Evolutionary conservation across 2,329 filamentous ascomycete species (phyloP).

Genomic region (Monosporascus sp.): DNA sequence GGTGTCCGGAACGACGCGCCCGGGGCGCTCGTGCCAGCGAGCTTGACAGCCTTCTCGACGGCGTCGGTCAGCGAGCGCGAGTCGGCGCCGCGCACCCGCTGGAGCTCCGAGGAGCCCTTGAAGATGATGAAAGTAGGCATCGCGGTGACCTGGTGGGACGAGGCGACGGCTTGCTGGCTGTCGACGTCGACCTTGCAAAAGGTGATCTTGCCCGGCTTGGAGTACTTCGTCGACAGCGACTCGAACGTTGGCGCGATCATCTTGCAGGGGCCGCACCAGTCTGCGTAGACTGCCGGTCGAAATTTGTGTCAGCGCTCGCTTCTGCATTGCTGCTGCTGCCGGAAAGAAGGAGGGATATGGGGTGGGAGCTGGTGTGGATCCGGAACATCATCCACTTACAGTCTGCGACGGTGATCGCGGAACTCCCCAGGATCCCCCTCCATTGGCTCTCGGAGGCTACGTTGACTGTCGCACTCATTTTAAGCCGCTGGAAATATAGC

Average conservation of each 20-base stretch:
- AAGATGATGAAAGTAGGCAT: constrained; percentile 96
- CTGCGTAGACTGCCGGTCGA: constrained; percentile 69
- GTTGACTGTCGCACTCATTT: constrained; percentile 42
- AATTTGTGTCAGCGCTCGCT: constrained; percentile 20
- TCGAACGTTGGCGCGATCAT: constrained; percentile 87
- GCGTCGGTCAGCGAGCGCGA: constrained; percentile 68
- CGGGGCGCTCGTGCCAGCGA: constrained; percentile 37
- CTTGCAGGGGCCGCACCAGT: constrained; percentile 94
- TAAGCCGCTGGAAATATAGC: neutral
- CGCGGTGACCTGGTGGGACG: constrained; percentile 72
- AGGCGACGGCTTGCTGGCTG: constrained; percentile 69
- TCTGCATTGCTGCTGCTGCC: constrained; percentile 1
- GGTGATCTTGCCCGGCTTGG: constrained; percentile 74
- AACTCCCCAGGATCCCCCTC: constrained; percentile 63
- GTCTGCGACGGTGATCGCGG: constrained; percentile 79
- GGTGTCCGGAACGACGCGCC: constrained; percentile 48
- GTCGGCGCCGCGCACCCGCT: constrained; percentile 79
- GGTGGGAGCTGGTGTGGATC: too few relatives aligned
- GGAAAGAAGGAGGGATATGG: too few relatives aligned
- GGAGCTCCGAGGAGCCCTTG: constrained; percentile 65
- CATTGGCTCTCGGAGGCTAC: constrained; percentile 68
- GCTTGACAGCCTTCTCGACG: constrained; percentile 64
- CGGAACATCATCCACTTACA: constrained; percentile 52
- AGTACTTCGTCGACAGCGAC: constrained; percentile 71
- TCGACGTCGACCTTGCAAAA: constrained; percentile 94